These are phyloP conservation scores for Vicia sativa DNA, from an alignment of 306 rosid species.

Conservation along the genomic window DNA sequence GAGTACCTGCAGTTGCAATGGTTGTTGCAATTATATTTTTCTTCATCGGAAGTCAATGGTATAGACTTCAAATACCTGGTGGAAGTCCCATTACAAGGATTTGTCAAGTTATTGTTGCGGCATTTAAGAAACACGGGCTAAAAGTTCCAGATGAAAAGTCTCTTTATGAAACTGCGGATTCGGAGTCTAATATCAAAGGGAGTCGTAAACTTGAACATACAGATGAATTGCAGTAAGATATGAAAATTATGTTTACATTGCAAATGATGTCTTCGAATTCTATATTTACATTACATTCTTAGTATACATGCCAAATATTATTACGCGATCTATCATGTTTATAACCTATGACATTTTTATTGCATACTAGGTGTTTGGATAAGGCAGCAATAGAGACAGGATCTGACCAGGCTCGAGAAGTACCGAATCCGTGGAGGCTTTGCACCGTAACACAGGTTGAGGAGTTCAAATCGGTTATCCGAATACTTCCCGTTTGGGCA, in stretches of 20 bases:
- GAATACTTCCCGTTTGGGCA: constrained; percentile 74
- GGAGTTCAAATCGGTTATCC: constrained; percentile 61
- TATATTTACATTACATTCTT: no score
- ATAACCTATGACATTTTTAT: no score
- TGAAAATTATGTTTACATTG: no score
- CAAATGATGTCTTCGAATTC: no score
- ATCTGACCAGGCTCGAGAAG: constrained; percentile 35
- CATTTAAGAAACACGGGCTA: constrained; percentile 49
- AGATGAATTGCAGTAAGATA: constrained; percentile 56
- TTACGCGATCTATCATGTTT: no score
- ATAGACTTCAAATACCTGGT: constrained; percentile 70
- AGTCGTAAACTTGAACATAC: constrained; percentile 83
- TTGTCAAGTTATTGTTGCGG: constrained; percentile 66
- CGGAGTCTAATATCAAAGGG: constrained; percentile 69
- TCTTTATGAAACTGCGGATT: constrained; percentile 64
- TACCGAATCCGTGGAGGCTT: constrained; percentile 55
- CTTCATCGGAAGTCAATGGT: constrained; percentile 61
- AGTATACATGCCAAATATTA: no score
- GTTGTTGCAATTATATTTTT: constrained; percentile 63
- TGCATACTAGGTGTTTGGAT: constrained; percentile 73
- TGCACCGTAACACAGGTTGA: constrained; percentile 79
- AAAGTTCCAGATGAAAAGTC: constrained; percentile 62
- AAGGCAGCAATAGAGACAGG: constrained; percentile 67
- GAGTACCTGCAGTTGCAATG: constrained; percentile 82
- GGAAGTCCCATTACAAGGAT: constrained; percentile 87